Evolutionary conservation across 306 rosid species (phyloP), one percentile per base, ranked within the genome.

Genomic region (Inga oerstediana): DNA sequence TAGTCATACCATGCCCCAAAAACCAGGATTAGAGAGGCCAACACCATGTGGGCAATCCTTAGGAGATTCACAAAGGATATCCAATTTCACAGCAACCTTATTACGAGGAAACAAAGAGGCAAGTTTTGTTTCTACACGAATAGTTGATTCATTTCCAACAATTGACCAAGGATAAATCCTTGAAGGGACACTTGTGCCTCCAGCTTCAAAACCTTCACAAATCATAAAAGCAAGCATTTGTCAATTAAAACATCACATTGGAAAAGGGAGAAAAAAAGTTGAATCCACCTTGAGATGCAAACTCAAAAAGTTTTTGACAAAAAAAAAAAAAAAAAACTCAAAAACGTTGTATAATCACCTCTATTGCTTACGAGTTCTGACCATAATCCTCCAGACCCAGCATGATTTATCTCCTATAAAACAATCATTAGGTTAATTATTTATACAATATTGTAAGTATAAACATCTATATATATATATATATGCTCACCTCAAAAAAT

Each of bases 1-100:
- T 0, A 22, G 15, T 24, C 3, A 59, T 52, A 92, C 97, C 97
- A 91, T 91, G 88, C 97, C 96, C 94, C 94, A 94, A 72, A 68
- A 65, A 5, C 71, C 71, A 30, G 71, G 71, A 16, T 65, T 65
- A 32, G 71, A 65, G 43, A 65, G 71, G 58, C 97, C 96, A 85
- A 92, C 97, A 10, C 94, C 97, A 16, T 45, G 14, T 43, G 93
- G 97, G 52, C 98, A 94, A 75, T 43, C 34, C 49, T 81, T 81
- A 17, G 30, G 39, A 69, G 78, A 82, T 67, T 74, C 85, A 79
- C 92, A 92, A 27, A 92, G 87, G 82, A 92, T 90, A 30, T 90
- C 87, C 86, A 90, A 73, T 74, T 81, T 81, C 4, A 86, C 88
- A 27, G 96, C 96, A 54, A 90, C 65, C 72, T 90, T 88, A 41